phyloP scores from a whole-genome alignment of 1,284 basidiomycete genomes.

The Rhizoctonia solani region DNA sequence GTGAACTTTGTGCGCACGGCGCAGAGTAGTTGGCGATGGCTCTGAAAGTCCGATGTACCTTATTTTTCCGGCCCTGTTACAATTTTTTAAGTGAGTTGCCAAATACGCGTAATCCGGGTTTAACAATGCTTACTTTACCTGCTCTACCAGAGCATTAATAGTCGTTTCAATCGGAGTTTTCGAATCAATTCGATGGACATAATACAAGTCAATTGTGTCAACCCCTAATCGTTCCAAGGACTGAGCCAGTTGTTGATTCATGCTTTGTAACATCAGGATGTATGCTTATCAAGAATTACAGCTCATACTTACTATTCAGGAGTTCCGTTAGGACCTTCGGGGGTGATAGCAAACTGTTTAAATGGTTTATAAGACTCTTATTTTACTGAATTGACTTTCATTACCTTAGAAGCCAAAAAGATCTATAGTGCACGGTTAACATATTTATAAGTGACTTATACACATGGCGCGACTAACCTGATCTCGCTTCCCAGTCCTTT shows the following conservation, averaged over 20 bases:
- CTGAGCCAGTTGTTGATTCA: conserved; percentile 46
- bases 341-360: conserved; percentile 41
- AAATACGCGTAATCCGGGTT: background rate
- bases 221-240: conserved; percentile 51
- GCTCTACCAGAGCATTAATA: conserved; percentile 56
- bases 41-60: conserved; percentile 67
- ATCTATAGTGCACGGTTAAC: conserved; percentile 42
- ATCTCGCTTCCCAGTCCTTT: conserved; percentile 48
- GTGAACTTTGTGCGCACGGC: conserved; percentile 64
- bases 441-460: background rate
- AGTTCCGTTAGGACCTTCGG: background rate
- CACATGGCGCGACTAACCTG: background rate
- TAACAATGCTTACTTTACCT: conserved; percentile 51
- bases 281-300: background rate
- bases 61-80: conserved; percentile 57
- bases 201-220: conserved; percentile 48
- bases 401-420: conserved; percentile 58
- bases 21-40: conserved; percentile 59
- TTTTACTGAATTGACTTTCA: background rate
- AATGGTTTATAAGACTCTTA: background rate
- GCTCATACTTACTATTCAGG: conserved; percentile 11
- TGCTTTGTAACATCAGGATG: conserved; percentile 34
- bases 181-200: conserved; percentile 48
- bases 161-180: conserved; percentile 47
- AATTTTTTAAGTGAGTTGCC: background rate